These are phyloP conservation scores for Coffea canephora DNA, from an alignment of 257 asterid genomes.

Conservation along the genomic window DNA sequence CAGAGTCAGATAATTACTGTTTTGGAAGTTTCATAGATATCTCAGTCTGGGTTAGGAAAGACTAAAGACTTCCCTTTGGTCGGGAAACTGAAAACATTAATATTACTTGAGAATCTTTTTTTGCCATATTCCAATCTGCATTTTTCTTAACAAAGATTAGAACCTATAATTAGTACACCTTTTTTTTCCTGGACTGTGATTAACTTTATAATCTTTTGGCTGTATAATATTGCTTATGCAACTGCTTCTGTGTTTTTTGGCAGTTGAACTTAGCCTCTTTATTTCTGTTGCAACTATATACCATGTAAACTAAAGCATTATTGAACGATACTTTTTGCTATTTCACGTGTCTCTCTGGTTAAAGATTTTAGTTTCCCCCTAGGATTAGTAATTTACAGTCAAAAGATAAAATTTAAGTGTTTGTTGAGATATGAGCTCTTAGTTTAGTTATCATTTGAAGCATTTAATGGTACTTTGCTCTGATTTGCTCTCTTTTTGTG, in stretches of 20 bases:
- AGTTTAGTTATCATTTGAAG: neutral
- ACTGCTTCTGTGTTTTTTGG: neutral
- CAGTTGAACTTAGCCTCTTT: neutral
- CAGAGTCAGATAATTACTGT: neutral
- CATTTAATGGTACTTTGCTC: neutral
- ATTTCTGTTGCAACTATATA: neutral
- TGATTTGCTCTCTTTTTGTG: neutral
- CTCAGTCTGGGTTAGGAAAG: neutral
- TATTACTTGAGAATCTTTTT: neutral
- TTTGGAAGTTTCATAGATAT: neutral
- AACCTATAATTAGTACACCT: neutral
- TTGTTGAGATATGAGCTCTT: neutral
- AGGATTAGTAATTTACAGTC: neutral
- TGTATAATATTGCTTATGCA: neutral
- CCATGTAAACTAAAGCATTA: neutral
- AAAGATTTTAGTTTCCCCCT: neutral
- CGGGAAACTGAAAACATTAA: neutral
- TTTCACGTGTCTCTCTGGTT: neutral
- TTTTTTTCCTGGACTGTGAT: neutral
- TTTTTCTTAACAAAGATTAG: neutral
- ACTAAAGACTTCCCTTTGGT: neutral
- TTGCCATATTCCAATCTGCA: neutral
- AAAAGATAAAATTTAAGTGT: neutral
- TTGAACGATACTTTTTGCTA: neutral
- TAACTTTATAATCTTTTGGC: too few species aligned